Percentiles rank a stretch among this genome's conserved stretches.
phyloP scores from a whole-genome alignment of 1,284 basidiomycete genomes.

The Cystobasidium slooffiae region DNA sequence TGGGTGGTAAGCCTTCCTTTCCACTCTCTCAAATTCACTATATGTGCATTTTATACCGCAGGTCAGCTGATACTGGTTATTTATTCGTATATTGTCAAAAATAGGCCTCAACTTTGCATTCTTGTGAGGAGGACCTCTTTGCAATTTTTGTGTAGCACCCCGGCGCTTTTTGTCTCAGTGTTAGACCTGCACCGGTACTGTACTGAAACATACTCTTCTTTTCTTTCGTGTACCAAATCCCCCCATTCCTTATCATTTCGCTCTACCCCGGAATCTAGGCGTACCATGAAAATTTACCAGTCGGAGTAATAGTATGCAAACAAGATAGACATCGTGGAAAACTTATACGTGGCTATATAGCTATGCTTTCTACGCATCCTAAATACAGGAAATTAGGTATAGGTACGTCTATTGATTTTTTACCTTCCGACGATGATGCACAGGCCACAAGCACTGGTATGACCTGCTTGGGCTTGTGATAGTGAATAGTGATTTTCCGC shows the following conservation, averaged over 20 bases:
- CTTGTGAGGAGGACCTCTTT: conserved; percentile 65
- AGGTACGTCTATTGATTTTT: conserved; percentile 73
- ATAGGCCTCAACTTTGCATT: conserved; percentile 90
- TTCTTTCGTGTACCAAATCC: conserved; percentile 26
- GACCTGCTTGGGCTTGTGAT: background rate
- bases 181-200: background rate
- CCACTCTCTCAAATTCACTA: background rate
- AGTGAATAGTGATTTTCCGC: no score
- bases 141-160: no score
- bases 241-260: no score
- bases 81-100: conserved; percentile 18
- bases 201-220: conserved; percentile 64
- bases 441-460: no score
- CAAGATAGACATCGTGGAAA: conserved; percentile 60
- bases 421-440: no score
- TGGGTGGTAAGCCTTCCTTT: conserved; percentile 72
- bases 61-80: background rate
- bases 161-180: no score
- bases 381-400: conserved; percentile 84
- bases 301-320: conserved; percentile 95
- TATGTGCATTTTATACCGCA: background rate
- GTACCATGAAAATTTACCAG: conserved; percentile 60
- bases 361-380: conserved; percentile 89
- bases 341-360: conserved; percentile 89
- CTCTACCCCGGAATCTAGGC: conserved; percentile 42